These are phyloP conservation scores for Rosa rugosa DNA, from an alignment of 306 rosid species.

Conservation along the genomic window DNA sequence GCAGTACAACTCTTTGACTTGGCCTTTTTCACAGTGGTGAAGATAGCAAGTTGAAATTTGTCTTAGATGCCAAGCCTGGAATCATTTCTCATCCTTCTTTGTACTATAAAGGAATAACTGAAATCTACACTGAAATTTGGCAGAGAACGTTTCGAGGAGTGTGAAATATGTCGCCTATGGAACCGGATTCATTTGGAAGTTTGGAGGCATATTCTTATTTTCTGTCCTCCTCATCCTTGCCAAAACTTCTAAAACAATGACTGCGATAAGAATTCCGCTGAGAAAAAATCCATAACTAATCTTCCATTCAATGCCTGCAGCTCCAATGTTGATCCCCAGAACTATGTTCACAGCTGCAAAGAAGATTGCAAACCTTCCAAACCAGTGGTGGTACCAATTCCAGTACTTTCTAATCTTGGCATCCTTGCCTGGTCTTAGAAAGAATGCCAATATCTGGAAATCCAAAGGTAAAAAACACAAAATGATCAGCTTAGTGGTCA, in stretches of 20 bases:
- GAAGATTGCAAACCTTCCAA: conserved; percentile 89
- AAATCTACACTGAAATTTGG: background rate
- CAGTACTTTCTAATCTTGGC: conserved; percentile 70
- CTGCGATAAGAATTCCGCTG: conserved; percentile 50
- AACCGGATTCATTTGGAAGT: conserved; percentile 54
- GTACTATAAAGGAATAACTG: background rate
- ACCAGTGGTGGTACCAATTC: conserved; percentile 92
- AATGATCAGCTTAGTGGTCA: background rate
- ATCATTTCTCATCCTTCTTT: conserved; percentile 5
- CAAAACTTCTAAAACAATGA: conserved; percentile 66
- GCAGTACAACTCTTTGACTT: background rate
- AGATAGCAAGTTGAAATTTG: background rate
- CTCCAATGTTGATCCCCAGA: conserved; percentile 78
- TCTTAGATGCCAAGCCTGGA: background rate
- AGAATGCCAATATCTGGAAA: conserved; percentile 75
- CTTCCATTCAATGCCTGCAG: conserved; percentile 80
- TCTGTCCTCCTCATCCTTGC: conserved; percentile 67
- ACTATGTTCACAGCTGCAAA: conserved; percentile 87
- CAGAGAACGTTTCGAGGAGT: background rate
- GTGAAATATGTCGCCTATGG: conserved; percentile 27
- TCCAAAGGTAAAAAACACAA: conserved; percentile 21
- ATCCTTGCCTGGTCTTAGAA: conserved; percentile 70
- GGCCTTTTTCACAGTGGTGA: background rate
- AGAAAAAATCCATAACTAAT: conserved; percentile 83
- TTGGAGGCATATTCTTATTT: conserved; percentile 46